Conservation (phyloP, 1,284 basidiomycete genomes). For the Sanghuangporus sanghuang region DNA sequence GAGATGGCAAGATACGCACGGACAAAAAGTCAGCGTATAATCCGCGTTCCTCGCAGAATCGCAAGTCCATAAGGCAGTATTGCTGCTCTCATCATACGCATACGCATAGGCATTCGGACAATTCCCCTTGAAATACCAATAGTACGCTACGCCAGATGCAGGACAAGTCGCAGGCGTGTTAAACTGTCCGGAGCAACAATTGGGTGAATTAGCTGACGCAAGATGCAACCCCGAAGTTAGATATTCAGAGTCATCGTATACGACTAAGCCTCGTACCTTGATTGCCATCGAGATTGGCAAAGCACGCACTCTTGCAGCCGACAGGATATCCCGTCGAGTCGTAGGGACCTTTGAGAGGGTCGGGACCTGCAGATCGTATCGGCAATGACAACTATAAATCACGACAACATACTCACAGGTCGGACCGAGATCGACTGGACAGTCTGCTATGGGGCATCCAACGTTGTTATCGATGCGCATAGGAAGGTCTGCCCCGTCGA, state of each 20-base stretch:
- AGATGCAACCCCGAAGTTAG: conserved; percentile 23
- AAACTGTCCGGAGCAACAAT: conserved; percentile 51
- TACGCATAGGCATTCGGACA: conserved; percentile 56
- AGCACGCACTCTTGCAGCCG: conserved; percentile 56
- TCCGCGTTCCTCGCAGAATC: conserved; percentile 35
- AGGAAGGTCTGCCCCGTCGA: conserved; percentile 59
- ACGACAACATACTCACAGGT: conserved; percentile 29
- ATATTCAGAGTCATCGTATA: not conserved
- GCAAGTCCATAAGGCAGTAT: conserved; percentile 51
- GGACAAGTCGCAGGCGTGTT: conserved; percentile 47
- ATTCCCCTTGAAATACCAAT: conserved; percentile 50
- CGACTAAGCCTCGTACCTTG: conserved; percentile 27
- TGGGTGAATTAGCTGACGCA: conserved; percentile 30
- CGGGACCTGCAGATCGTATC: conserved; percentile 37
- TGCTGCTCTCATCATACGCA: conserved; percentile 49
- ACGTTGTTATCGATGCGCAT: conserved; percentile 46
- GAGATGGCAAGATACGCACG: conserved; percentile 19
- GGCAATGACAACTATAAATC: not conserved
- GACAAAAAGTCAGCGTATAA: conserved; percentile 55
- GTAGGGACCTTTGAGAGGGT: conserved; percentile 43
- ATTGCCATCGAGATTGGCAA: conserved; percentile 45
- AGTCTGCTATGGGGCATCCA: conserved; percentile 46
- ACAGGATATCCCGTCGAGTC: conserved; percentile 45
- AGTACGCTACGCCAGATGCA: conserved; percentile 40
- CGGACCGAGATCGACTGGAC: conserved; percentile 49